Base-by-base conservation (phyloP, 805 yeast species). In the Myxozyma monticola region DNA sequence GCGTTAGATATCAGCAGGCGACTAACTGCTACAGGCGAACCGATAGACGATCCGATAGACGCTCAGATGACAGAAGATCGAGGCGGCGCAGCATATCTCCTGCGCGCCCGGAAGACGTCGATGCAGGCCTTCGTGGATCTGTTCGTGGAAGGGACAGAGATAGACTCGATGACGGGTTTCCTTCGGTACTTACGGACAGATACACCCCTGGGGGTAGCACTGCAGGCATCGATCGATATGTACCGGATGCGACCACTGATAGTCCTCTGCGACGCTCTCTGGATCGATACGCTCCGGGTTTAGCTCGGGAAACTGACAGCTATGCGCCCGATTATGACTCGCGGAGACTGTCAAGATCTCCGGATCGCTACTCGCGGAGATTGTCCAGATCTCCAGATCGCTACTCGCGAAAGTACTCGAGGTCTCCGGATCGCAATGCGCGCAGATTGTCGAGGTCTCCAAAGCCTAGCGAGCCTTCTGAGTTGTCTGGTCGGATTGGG, bases 21-120 rank as follows among this genome's bases (percentile, higher is more conserved):
- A 20, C 1, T 29, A 9, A 21, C 4, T 9, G 2, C 12, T 14
- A 17, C 26, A 42, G 46, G 17, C 17, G 46, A 20, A 18, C 6
- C 12, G 38, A 42, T 6, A n/a, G 38, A 6, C 22, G 40, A 26
- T 26, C 35, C 10, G 46, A 46, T 4, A 35, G 42, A 15, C 17
- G 43, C 15, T 29, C 21, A 22, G 49, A 15, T 24, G 34, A 29
- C 8, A 17, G 49, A 30, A 24, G 49, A 15, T 20, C 29, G 10
- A 38, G 53, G 22, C 42, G 53, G n/a, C 53, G 53, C 17, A 49
- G 53, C 29, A 42, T 34, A 10, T 43, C 53, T 12, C 53, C 53
- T 2, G 33, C 35, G 25, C 30, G 37, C 37, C 28, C 20, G 33
- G 35, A 35, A 22, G 38, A 24, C 15, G 37, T 17, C 17, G 37